These are phyloP conservation scores for Elongisporangium prolatum DNA, from an alignment of 352 stramenopile genomes.

Conservation along the genomic window DNA sequence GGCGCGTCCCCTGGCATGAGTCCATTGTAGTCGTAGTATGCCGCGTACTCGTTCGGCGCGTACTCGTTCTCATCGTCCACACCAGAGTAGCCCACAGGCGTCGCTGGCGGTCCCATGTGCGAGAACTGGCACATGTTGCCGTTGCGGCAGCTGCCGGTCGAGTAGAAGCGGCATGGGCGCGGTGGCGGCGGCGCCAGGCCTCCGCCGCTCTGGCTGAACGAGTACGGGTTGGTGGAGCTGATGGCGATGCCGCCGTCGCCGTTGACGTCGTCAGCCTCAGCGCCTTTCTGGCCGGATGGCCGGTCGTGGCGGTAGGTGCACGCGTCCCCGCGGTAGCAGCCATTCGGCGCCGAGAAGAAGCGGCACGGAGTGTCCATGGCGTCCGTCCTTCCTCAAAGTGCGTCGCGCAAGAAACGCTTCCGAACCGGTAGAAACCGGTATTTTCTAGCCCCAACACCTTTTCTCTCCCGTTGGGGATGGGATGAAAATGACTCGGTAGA, in stretches of 20 bases:
- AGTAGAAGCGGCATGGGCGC: conserved; percentile 57
- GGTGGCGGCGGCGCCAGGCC: not conserved
- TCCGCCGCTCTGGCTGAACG: conserved; percentile 11
- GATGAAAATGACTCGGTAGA: not conserved
- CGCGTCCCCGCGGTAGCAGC: conserved; percentile 61
- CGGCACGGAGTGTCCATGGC: conserved; percentile 30
- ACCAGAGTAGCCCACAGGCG: conserved; percentile 6
- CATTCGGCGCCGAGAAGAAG: conserved; percentile 69
- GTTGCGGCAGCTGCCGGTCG: conserved; percentile 58
- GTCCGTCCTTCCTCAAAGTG: conserved; percentile 7
- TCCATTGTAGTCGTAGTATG: not conserved
- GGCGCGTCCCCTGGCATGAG: not conserved
- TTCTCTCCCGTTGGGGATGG: not conserved
- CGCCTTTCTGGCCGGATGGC: not conserved
- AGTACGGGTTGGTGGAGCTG: conserved; percentile 37
- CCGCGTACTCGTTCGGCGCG: conserved; percentile 12
- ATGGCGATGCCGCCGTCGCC: conserved; percentile 5
- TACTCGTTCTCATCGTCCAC: conserved; percentile 15
- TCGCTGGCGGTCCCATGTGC: conserved; percentile 20
- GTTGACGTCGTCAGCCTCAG: conserved; percentile 4
- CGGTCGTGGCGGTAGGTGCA: conserved; percentile 63
- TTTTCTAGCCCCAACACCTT: not conserved
- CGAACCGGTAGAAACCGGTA: not conserved
- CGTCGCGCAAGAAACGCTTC: not conserved
- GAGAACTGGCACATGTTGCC: conserved; percentile 50